A percentile compares a stretch with the other conserved stretches of the same genome.
Evolutionary conservation across 768 basidiomycete species (phyloP).

Genomic region (Boletus bicolor): DNA sequence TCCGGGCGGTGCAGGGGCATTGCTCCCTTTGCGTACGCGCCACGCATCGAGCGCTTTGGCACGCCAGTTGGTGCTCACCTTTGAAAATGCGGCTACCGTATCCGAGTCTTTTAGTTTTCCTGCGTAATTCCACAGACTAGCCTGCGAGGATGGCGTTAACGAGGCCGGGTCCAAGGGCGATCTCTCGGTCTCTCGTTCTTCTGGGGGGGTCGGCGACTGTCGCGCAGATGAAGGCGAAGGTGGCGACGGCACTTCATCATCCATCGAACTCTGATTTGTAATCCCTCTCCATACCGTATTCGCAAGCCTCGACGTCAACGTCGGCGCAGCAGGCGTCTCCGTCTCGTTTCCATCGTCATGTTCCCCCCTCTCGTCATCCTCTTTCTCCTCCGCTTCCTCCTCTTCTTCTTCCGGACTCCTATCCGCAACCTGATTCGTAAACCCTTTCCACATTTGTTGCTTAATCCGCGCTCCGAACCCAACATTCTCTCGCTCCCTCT

Average conservation of each 20-base stretch:
- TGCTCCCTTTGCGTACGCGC: constrained; percentile 22
- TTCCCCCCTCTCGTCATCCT: constrained; percentile 24
- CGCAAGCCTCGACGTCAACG: constrained; percentile 52
- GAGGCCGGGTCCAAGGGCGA: constrained; percentile 13
- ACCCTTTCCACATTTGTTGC: constrained; percentile 65
- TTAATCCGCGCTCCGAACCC: constrained; percentile 56
- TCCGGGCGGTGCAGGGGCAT: constrained; percentile 1
- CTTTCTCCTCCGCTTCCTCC: constrained; percentile 36
- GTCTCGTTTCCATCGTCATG: constrained; percentile 45
- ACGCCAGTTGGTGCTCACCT: constrained; percentile 73
- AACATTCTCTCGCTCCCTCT: constrained; percentile 31
- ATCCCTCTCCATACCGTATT: constrained; percentile 74
- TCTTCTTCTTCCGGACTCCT: constrained; percentile 30
- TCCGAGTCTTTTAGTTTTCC: constrained; percentile 74
- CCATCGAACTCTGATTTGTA: constrained; percentile 73
- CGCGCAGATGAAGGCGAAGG: constrained; percentile 32
- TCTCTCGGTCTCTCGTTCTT: constrained; percentile 15
- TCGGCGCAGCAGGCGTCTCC: constrained; percentile 36
- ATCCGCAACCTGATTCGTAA: constrained; percentile 49
- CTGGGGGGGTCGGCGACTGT: constrained; percentile 25
- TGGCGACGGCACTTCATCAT: constrained; percentile 47
- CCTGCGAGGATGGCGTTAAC: constrained; percentile 25
- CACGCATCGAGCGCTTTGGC: constrained; percentile 49
- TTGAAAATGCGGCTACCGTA: constrained; percentile 64
- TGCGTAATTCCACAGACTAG: constrained; percentile 65